Evolutionary conservation across 2,329 filamentous ascomycete species (phyloP), one percentile per base, ranked within the genome.

Genomic region (Grosmannia huntii): DNA sequence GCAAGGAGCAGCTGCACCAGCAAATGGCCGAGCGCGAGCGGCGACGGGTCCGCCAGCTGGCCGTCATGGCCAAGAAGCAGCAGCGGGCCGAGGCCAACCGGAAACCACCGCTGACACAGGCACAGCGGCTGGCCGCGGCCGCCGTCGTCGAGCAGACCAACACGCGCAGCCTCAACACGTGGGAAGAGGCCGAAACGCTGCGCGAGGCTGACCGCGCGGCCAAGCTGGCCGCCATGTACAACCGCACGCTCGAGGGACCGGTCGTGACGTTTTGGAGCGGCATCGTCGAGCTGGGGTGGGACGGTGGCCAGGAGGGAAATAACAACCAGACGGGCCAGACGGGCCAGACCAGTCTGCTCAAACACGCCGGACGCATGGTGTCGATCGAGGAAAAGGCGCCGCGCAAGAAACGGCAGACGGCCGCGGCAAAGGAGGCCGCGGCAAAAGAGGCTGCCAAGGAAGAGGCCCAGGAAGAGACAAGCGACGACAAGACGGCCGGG

Each of bases 191-290:
- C 7, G 94, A 99, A 73, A 90, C 90, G 72, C 84, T 87, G 68
- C 84, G 92, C 60, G 87, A 91, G 64, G 89, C 92, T 65, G 88
- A 95, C 67, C 81, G 92, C 61, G 81, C 84, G 62, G 87, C 85
- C 48, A 92, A 87, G 72, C 76, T 97, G 53, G 90, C 92, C 46
- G 94, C 92, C 16, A 76, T 97, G 64, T 88, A 95, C 66, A 89
- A 90, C 68, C 83, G 91, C 54, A 89, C 87, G 55, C 79, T 97
- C 10, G 85, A 92, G 57, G 94, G 94, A 0, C 90, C 94, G 0
- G 89, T 96, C 12, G 85, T 96, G 49, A 89, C 89, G 2, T 92
- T 88, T 70, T 96, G 91, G 86, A 97, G 91, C 70, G 94, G 92
- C n/a, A 81, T 89, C 62, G 88, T 88, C 38, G 83, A 89, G 65